Conservation (phyloP, 169 alveolate species). For the Babesia sp. region DNA sequence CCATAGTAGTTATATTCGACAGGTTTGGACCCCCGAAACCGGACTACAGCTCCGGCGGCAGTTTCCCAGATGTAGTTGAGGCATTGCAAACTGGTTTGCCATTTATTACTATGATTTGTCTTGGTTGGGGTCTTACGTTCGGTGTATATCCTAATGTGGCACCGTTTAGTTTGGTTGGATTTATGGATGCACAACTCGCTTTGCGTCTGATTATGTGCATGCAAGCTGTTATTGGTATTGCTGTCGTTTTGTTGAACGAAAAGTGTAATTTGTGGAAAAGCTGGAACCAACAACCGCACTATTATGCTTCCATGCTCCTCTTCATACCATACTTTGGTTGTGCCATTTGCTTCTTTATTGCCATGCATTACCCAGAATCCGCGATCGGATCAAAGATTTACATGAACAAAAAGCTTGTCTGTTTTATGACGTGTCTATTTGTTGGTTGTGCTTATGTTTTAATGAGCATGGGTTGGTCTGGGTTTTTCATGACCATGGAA, state of each 20-base stretch:
- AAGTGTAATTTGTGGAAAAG: not conserved
- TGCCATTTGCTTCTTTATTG: not conserved
- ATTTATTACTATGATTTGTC: constrained; percentile 1
- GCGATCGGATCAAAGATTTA: not conserved
- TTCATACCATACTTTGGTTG: not conserved
- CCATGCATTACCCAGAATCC: constrained; percentile 18
- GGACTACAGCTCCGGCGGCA: not conserved
- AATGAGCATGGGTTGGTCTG: not conserved
- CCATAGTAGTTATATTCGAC: constrained; percentile 19
- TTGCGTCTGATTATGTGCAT: not conserved
- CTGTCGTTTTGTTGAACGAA: not conserved
- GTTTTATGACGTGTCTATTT: not conserved
- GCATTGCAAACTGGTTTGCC: not conserved
- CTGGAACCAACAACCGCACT: not conserved
- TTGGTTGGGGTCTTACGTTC: constrained; percentile 12
- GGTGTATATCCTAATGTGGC: constrained; percentile 12
- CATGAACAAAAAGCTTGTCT: constrained; percentile 3
- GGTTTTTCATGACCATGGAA: not conserved
- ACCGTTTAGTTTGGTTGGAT: constrained; percentile 1
- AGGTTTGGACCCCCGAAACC: constrained; percentile 30
- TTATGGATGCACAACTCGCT: not conserved
- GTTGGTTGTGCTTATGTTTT: not conserved
- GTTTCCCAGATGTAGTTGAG: not conserved
- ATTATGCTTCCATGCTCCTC: not conserved
- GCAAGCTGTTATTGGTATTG: not conserved